Base-by-base conservation (phyloP, 768 basidiomycete genomes). In the Kondoa subrosea region DNA sequence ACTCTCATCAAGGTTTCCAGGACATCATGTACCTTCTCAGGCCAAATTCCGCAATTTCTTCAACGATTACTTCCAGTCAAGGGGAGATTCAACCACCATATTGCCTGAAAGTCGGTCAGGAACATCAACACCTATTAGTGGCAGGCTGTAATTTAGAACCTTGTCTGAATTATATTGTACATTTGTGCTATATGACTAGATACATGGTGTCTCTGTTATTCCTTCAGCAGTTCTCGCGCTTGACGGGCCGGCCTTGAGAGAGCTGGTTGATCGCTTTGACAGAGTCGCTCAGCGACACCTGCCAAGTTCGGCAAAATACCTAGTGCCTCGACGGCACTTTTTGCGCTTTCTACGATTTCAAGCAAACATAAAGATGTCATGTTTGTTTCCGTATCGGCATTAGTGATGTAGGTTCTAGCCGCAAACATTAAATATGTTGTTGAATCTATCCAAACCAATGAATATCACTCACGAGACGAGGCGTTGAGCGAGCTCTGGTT, bases 11-110 rank as follows among this genome's bases (percentile, higher is more conserved):
- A 50, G 12, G 21, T 21, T n/a, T 50, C 8, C 40, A 50, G 61
- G 61, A 14, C 61, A 63, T 32, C 61, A 63, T 32, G 61, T 63
- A 17, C 61, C 61, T 16, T 63, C 61, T 4, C 27, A 63, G 34
- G 61, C 61, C 12, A 3, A 17, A 3, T 63, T 27, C 29, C 16
- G 61, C 3, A 63, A n/a, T 3, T 63, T 63, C 61, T 63, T 63
- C n/a, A 4, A 8, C 16, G 26, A 32, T 15, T 63, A 63, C 61
- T 31, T 63, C 16, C 3, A 27, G 33, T 26, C 61, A 3, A 14
- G 27, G 12, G 61, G 61, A 4, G 4, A 25, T 14, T 8, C 26
- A 4, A 30, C 26, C 8, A 4, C 31, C 58, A 30, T 4, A 59
- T 4, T 25, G 4, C 58, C 58, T 25, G 56, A 56, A 56, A 25